Base-by-base conservation (phyloP, 768 basidiomycete genomes). In the Tremella yokohamensis region DNA sequence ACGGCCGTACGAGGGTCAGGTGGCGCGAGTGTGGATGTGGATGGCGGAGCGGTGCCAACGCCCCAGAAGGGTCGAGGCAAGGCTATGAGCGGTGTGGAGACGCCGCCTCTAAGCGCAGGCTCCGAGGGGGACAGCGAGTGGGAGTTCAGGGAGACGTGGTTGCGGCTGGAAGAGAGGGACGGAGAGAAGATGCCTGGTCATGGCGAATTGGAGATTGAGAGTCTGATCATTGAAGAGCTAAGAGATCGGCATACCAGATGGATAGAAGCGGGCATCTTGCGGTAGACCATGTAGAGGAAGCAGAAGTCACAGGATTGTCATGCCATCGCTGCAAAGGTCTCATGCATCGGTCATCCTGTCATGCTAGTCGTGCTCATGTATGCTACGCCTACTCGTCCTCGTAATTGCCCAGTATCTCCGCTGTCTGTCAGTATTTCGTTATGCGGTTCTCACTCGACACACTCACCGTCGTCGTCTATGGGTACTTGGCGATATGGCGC, bases 121-220 rank as follows among this genome's bases (percentile, higher is more conserved):
- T 1, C 22, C 22, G 25, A 52, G 47, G 29, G 29, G 52, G 37
- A 16, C 19, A 45, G 13, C 24, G 25, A 47, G 40, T 55, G 56
- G 29, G 57, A 50, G 50, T 78, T 69, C 54, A 56, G 52, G 19
- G 78, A 79, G 62, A 71, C 69, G 8, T 79, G 79, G 78, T 39
- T 79, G 34, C 50, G 60, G 25, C 56, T 79, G 42, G 68, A 61
- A 9, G 64, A 70, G 34, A 49, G 57, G 24, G 56, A 39, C 51
- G 61, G 15, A 44, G 62, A n/a, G 59, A 72, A 39, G 69, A 67
- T 50, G 48, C 42, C 42, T 16, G 42, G 42, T 6, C 22, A n/a
- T 40, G 57, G 49, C 58, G 78, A 78, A 29, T 85, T 85, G 60
- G 94, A 99, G 78, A 98, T 99, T 38, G 94, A 99, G 75, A 88